Base-by-base conservation (phyloP, 805 yeast genomes). In the Candida namnaoensis region DNA sequence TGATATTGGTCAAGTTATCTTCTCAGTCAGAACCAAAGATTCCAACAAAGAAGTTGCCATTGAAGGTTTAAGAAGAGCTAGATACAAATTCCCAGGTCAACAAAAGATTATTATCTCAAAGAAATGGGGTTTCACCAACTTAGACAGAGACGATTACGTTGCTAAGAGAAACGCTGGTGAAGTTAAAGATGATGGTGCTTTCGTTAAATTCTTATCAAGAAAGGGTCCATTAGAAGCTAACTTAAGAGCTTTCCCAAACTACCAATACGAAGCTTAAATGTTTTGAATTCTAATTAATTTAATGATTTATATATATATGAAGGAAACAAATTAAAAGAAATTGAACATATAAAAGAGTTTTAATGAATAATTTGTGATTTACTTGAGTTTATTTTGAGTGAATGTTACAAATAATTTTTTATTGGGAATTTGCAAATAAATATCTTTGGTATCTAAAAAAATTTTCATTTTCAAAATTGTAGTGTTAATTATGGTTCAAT, bases 71-170 rank as follows among this genome's bases (percentile, higher is more conserved):
- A 91, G 99, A 82, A 91, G 99, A 83, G 95, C 97, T 58, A 91
- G 98, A 81, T 93, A 93, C 87, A 93, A 93, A 91, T 93, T 93
- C 98, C 99, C 99, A 74, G 99, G 99, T 80, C 99, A 93, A 80
- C 99, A 93, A 78, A 91, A 82, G 82, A 93, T 93, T 69, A 93
- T 93, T 66, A 76, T 93, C 74, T 93, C 99, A 61, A 93, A 93
- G 95, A 93, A 93, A 78, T 93, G 99, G 99, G 99, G 99, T 78
- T 93, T 93, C 97, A 93, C 99, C 74, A 86, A 85, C 73, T 84
- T 93, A 68, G 80, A 91, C 95, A 87, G 99, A 78, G 95, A 77
- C 47, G 97, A 93, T 66, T 93, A 91, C 84, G 77, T 88, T 66
- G 80, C 76, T 65, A 87, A 82, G 77, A 88, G 93, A 79, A 84